Evolutionary conservation across 2,329 filamentous ascomycete genomes (phyloP), one percentile per base, ranked within the genome.

Genomic region (Exophiala bonariae): DNA sequence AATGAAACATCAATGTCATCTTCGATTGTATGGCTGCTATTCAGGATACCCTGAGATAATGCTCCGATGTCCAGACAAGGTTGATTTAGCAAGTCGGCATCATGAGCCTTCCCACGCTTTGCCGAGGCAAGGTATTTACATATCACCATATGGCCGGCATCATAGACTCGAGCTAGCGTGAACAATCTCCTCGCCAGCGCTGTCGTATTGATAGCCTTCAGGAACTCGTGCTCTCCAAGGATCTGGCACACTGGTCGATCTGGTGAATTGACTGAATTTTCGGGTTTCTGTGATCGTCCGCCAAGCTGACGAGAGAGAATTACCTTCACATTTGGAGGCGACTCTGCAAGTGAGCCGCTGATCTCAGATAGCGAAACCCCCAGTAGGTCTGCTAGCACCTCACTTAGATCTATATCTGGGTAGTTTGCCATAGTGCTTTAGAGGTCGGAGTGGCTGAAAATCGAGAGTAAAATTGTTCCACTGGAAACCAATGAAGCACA

Each of bases 141-240:
- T 22, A 58, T 16, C 19, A 40, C 36, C 4, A 56, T 41, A 37
- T 58, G 55, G 17, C 44, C 49, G 30, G 53, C 55, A 31, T 58
- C 55, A 31, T 54, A 56, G 22, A 58, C 18, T 4, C 55, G 52
- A 14, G 55, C 55, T 9, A 58, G 32, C 4, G 53, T 52, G 40
- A 58, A 45, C 8, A 58, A 44, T 16, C 36, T 45, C 17, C 39
- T 10, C 19, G 31, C 35, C 3, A 48, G 26, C n/a, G 39, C 47
- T 16, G 49, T 28, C 11, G 23, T 39, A 11, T 50, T 40, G 14
- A 55, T 18, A 20, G 42, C 34, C 42, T 44, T 40, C 32, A 50
- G 22, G 9, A 55, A 37, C n/a, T 35, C 28, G 5, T 44, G 34
- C 28, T 54, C 50, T n/a, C 44, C 43, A 16, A 35, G 17, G 17